These are phyloP conservation scores for Agaricales sp. DNA, from an alignment of 1,284 basidiomycete species.

Conservation along the genomic window DNA sequence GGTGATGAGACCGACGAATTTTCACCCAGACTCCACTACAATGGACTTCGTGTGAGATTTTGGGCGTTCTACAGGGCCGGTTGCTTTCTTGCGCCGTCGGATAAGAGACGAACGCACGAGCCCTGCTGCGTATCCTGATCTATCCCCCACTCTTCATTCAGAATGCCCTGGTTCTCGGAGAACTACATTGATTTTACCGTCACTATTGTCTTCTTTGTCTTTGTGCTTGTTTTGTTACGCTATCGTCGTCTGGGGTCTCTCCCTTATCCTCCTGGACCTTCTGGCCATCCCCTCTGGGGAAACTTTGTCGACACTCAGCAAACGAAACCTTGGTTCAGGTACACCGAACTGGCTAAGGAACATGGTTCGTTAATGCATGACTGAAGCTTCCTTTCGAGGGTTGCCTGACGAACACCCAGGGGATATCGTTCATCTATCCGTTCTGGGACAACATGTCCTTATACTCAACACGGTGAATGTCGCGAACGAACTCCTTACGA, in stretches of 20 bases:
- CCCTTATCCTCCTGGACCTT: not conserved
- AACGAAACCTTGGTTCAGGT: not conserved
- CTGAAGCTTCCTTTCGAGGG: not conserved
- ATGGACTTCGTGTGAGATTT: too few species aligned
- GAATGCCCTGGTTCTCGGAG: too few species aligned
- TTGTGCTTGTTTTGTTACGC: not conserved
- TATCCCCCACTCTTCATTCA: too few species aligned
- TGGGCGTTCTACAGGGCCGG: too few species aligned
- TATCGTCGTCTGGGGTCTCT: not conserved
- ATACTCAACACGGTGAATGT: slow-evolving; percentile 21
- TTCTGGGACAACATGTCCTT: slow-evolving; percentile 19
- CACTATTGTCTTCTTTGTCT: not conserved
- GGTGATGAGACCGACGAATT: too few species aligned
- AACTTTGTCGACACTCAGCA: not conserved
- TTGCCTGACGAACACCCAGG: slow-evolving; percentile 9
- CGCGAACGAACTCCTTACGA: slow-evolving; percentile 23
- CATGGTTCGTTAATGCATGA: not conserved
- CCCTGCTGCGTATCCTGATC: too few species aligned
- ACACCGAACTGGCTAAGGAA: not conserved
- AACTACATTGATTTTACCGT: too few species aligned
- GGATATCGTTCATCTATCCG: slow-evolving; percentile 19
- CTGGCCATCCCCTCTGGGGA: not conserved
- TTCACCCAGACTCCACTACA: too few species aligned
- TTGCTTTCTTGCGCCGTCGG: too few species aligned
- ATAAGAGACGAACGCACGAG: too few species aligned